Evolutionary conservation across 2,329 filamentous ascomycete genomes (phyloP).

Genomic region (Fusarium dimerum): DNA sequence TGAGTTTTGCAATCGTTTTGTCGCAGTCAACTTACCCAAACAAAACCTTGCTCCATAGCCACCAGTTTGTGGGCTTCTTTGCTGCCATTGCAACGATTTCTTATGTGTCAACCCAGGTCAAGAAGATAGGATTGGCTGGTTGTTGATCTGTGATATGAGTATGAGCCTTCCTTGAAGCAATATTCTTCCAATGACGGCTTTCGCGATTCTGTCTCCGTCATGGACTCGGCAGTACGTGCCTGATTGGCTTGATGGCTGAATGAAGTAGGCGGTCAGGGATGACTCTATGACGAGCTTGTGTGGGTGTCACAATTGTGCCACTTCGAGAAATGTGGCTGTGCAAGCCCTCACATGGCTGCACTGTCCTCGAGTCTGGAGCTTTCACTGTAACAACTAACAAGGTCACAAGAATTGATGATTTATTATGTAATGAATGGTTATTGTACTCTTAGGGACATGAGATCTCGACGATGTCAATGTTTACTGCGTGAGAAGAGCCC

Average conservation of each 20-base stretch:
- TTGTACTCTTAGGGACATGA: too few species aligned
- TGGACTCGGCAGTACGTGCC: slow-evolving; percentile 31
- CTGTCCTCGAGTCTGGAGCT: too few species aligned
- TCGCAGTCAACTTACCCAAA: slow-evolving; percentile 55
- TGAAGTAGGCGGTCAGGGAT: slow-evolving; percentile 26
- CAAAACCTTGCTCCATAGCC: slow-evolving; percentile 69
- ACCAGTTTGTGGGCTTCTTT: slow-evolving; percentile 55
- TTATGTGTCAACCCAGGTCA: not conserved
- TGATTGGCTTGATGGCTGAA: slow-evolving; percentile 5
- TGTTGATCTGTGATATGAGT: not conserved
- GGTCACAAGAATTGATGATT: too few species aligned
- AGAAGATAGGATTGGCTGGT: slow-evolving; percentile 1
- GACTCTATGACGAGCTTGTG: slow-evolving; percentile 15
- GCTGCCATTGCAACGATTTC: slow-evolving; percentile 31
- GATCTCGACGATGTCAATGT: too few species aligned
- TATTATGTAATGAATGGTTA: too few species aligned
- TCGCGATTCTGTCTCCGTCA: slow-evolving; percentile 32
- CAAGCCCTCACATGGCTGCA: not conserved
- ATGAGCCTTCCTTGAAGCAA: slow-evolving; percentile 3
- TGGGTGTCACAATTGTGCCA: not conserved
- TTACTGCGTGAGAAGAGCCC: too few species aligned
- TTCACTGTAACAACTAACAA: too few species aligned
- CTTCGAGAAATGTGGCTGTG: not conserved
- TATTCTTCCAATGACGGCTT: slow-evolving; percentile 31
- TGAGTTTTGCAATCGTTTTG: slow-evolving; percentile 10